A percentile compares a stretch with the other conserved stretches of the same genome.
Evolutionary conservation across 345 rosid genomes (phyloP).

Genomic region (Microcos paniculata): DNA sequence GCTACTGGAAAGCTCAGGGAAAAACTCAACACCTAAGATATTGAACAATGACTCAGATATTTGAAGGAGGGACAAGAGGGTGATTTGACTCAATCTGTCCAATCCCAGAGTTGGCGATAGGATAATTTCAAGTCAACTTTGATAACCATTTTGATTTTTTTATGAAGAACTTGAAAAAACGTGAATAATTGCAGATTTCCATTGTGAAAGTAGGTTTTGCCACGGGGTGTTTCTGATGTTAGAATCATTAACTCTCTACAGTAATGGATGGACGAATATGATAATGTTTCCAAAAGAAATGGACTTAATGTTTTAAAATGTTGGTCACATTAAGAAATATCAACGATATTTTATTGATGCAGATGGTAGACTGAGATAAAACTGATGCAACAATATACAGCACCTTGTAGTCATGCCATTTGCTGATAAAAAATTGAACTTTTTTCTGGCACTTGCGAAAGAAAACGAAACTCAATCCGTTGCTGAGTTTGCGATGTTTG

Average conservation of each 20-base stretch:
- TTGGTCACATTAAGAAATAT: not conserved
- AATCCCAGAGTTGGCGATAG: not conserved
- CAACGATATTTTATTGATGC: constrained; percentile 11
- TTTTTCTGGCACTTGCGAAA: not conserved
- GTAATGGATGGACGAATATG: not conserved
- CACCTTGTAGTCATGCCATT: constrained; percentile 6
- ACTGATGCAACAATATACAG: not conserved
- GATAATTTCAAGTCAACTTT: not conserved
- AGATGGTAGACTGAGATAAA: not conserved
- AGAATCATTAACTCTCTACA: not conserved
- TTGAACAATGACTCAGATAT: no score
- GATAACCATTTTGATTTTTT: not conserved
- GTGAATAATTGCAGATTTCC: not conserved
- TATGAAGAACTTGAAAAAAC: not conserved
- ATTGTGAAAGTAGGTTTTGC: not conserved
- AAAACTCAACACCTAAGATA: no score
- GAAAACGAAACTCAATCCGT: not conserved
- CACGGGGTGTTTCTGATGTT: not conserved
- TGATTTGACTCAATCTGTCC: no score
- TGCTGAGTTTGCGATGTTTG: not conserved
- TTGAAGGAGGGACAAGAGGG: no score
- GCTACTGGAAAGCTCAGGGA: no score
- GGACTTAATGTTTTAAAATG: not conserved
- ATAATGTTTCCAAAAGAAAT: not conserved
- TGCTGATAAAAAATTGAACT: not conserved